phyloP scores from a whole-genome alignment of 106 monocot genomes.

The Acorus calamus region DNA sequence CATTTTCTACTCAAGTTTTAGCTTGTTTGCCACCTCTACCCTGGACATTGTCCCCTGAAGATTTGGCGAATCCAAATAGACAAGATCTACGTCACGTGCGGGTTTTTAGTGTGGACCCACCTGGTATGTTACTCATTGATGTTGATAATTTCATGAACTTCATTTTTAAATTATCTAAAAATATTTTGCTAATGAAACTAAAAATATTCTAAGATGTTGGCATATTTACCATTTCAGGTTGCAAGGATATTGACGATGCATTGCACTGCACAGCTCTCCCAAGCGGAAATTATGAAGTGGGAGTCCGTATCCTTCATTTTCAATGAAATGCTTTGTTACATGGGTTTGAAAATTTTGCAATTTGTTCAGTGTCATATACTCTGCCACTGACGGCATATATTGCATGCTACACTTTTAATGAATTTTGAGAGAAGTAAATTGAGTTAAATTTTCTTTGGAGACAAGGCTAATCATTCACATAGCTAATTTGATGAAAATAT shows the following conservation, averaged over 20 bases:
- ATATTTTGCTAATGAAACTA: too few species aligned
- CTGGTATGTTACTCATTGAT: constrained; percentile 38
- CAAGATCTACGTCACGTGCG: constrained; percentile 72
- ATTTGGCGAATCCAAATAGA: constrained; percentile 67
- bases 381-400: not conserved
- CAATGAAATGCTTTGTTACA: not conserved
- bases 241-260: constrained; percentile 99
- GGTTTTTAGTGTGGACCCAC: constrained; percentile 99
- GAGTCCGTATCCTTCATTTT: constrained; percentile 91
- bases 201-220: too few species aligned
- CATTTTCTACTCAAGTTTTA: constrained; percentile 95
- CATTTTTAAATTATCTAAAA: too few species aligned
- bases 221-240: constrained; percentile 42
- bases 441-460: too few species aligned
- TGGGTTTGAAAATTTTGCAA: too few species aligned
- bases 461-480: too few species aligned
- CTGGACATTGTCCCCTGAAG: constrained; percentile 74
- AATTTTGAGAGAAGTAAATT: too few species aligned
- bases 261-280: constrained; percentile 77
- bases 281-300: constrained; percentile 97
- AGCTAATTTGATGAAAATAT: too few species aligned
- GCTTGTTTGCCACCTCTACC: constrained; percentile 91
- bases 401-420: not conserved
- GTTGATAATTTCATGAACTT: too few species aligned
- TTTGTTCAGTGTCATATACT: not conserved